These are phyloP conservation scores for Phoma sp. DNA, from an alignment of 2,329 filamentous ascomycete genomes.

Conservation along the genomic window DNA sequence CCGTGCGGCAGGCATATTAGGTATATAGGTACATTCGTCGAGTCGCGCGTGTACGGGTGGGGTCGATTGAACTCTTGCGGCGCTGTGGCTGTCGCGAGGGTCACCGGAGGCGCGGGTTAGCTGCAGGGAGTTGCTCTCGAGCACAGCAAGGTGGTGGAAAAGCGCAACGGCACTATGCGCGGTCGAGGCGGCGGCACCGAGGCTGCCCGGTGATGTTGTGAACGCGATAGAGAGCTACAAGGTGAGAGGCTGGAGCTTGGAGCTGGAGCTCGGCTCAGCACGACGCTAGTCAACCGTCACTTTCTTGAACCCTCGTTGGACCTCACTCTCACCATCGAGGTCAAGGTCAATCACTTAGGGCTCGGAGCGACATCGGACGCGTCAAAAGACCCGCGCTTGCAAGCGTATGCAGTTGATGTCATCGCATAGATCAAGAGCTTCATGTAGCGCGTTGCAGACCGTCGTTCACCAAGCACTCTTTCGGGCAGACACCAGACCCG, in stretches of 20 bases:
- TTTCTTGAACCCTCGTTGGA: background rate
- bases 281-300: constrained; percentile 3
- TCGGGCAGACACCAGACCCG: background rate
- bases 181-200: background rate
- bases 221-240: constrained; percentile 3
- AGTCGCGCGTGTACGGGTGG: background rate
- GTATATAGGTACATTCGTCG: background rate
- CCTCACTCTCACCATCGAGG: constrained; percentile 4
- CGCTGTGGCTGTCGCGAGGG: background rate
- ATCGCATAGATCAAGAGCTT: background rate
- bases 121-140: background rate
- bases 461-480: constrained; percentile 5
- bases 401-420: background rate
- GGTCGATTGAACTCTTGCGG: background rate
- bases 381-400: background rate
- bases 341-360: background rate
- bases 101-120: background rate
- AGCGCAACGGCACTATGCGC: background rate
- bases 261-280: constrained; percentile 1
- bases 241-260: constrained; percentile 7
- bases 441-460: background rate
- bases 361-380: background rate
- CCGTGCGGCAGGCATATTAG: constrained; percentile 75
- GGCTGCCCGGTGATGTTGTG: background rate
- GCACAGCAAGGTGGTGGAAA: background rate